Evolutionary conservation across 2,329 filamentous ascomycete genomes (phyloP), one percentile per base, ranked within the genome.

Genomic region (Leptodontidium sp.): DNA sequence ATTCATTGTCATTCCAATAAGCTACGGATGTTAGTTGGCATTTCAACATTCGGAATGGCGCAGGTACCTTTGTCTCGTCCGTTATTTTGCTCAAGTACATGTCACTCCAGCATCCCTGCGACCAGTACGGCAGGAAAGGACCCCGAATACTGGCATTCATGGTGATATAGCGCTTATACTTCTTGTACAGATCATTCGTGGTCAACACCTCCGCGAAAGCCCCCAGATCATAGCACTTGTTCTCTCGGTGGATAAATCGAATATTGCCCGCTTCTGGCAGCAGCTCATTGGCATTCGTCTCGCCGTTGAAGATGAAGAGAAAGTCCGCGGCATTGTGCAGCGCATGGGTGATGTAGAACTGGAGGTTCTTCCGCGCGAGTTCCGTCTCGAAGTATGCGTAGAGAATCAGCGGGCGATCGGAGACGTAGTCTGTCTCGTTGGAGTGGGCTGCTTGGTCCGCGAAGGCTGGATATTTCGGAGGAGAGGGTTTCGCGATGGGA

Each of bases 81-180:
- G 73, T 74, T 14, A 74, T n/a, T 52, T 67, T 73, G 47, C 64
- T 63, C 40, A 77, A 59, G 47, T 74, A 77, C 61, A 71, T 68
- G 38, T 77, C 74, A 38, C 71, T 76, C 76, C 76, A 78, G 55
- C 76, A 78, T 12, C 57, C 67, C 17, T 69, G 52, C 7, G 71
- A 32, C 73, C 73, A 77, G 57, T 66, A 69, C 7, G 75, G 76
- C n/a, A 77, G 9, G 26, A 77, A 78, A 1, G 76, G 76, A 1
- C 76, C 76, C 4, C 76, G 69, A 24, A 78, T 69, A 64, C 72
- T 75, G 7, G 75, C 75, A 35, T 78, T 78, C 67, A 78, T 69
- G 26, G 73, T 69, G 64, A 77, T 77, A 55, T 68, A 77, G 43
- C 65, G 70, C 29, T 73, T 72, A 65, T 77, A 77, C 1, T 67